Conservation (phyloP, 2,329 filamentous ascomycete genomes). For the Podosphaera fusca region DNA sequence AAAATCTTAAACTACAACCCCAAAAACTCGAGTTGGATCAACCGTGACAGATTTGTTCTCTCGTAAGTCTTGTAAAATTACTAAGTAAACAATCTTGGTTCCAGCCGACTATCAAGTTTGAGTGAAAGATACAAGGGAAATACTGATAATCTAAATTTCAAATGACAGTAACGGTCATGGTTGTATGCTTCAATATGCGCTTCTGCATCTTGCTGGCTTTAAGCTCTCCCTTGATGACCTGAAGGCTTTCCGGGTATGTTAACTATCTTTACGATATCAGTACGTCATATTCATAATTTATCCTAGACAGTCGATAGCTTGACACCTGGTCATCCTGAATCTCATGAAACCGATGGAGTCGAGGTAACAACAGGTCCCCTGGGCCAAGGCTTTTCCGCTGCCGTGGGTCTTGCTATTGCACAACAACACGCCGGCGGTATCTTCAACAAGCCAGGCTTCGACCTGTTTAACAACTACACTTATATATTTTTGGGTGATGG, state of each 20-base stretch:
- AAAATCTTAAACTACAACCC: conserved; percentile 99
- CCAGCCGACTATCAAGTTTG: neutral
- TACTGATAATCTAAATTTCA: neutral
- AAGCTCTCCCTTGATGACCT: conserved; percentile 68
- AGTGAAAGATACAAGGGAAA: neutral
- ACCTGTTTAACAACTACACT: conserved; percentile 88
- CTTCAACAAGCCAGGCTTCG: conserved; percentile 93
- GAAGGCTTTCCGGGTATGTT: conserved; percentile 79
- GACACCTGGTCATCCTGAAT: conserved; percentile 88
- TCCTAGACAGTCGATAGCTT: conserved; percentile 36
- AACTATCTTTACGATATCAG: neutral
- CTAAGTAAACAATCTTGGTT: neutral
- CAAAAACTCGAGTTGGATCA: conserved; percentile 92
- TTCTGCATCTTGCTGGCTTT: conserved; percentile 93
- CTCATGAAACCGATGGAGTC: conserved; percentile 86
- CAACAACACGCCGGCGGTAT: conserved; percentile 73
- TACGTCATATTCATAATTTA: neutral
- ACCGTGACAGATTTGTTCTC: conserved; percentile 95
- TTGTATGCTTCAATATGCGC: conserved; percentile 98
- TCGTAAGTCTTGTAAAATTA: conserved; percentile 44
- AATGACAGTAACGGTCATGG: conserved; percentile 71
- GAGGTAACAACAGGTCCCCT: conserved; percentile 97
- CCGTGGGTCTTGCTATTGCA: conserved; percentile 91
- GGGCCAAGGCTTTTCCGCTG: conserved; percentile 90
- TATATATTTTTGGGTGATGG: conserved; percentile 94